phyloP scores from a whole-genome alignment of 1,284 basidiomycete genomes.

The Cryptococcus amylolentus region DNA sequence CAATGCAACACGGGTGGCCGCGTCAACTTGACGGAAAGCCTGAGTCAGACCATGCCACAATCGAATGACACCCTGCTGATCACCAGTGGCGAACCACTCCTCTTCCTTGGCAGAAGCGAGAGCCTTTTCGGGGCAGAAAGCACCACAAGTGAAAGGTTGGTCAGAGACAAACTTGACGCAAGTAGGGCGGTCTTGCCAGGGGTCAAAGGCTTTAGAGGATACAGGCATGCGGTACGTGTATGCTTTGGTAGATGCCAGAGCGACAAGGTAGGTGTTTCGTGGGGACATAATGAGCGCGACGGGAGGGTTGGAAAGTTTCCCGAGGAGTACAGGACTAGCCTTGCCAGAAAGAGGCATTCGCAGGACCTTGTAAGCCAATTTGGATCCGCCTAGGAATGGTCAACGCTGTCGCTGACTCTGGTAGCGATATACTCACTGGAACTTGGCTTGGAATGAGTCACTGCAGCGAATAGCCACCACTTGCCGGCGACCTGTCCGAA shows the following conservation, averaged over 20 bases:
- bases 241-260: slow-evolving; percentile 72
- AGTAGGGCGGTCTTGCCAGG: slow-evolving; percentile 29
- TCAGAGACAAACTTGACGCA: slow-evolving; percentile 75
- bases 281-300: slow-evolving; percentile 63
- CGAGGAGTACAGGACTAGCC: slow-evolving; percentile 16
- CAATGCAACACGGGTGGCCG: slow-evolving; percentile 15
- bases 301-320: slow-evolving; percentile 32
- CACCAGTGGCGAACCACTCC: slow-evolving; percentile 92
- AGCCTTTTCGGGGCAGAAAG: slow-evolving; percentile 68
- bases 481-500: slow-evolving; percentile 33
- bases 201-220: slow-evolving; percentile 9
- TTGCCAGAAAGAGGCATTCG: slow-evolving; percentile 19
- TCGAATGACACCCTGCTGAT: slow-evolving; percentile 76
- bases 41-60: slow-evolving; percentile 88
- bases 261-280: slow-evolving; percentile 69
- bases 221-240: slow-evolving; percentile 66
- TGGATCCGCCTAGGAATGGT: slow-evolving; percentile 1
- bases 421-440: slow-evolving; percentile 6
- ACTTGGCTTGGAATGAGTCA: slow-evolving; percentile 19
- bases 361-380: slow-evolving; percentile 23
- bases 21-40: slow-evolving; percentile 46
- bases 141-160: slow-evolving; percentile 67
- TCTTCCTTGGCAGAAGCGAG: slow-evolving; percentile 51
- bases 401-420: neutral
- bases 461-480: slow-evolving; percentile 39